These are phyloP conservation scores for Articulospora tetracladia DNA, from an alignment of 495 filamentous ascomycete genomes.

Conservation along the genomic window DNA sequence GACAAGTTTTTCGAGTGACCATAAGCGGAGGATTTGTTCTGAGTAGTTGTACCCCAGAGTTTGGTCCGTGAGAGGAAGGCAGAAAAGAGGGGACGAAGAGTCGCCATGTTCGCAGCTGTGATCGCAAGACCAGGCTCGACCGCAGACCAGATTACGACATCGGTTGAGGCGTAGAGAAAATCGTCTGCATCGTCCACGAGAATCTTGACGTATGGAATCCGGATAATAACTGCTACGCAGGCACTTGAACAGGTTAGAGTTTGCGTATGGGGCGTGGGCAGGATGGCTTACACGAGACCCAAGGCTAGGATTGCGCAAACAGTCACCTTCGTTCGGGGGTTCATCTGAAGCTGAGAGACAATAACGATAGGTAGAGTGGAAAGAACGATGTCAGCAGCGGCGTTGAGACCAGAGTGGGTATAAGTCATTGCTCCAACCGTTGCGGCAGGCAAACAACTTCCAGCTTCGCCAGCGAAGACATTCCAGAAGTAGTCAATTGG, in stretches of 20 bases:
- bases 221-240: constrained; percentile 36
- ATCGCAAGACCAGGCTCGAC: constrained; percentile 38
- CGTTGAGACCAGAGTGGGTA: constrained; percentile 26
- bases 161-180: constrained; percentile 32
- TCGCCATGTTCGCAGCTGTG: constrained; percentile 35
- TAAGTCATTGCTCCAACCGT: constrained; percentile 27
- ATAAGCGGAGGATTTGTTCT: not conserved
- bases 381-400: constrained; percentile 29
- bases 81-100: constrained; percentile 35
- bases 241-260: constrained; percentile 27
- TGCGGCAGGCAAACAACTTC: constrained; percentile 19
- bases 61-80: constrained; percentile 14
- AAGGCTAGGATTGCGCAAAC: constrained; percentile 30
- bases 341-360: constrained; percentile 30
- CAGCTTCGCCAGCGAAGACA: constrained; percentile 11
- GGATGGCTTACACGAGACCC: constrained; percentile 30
- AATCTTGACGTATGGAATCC: constrained; percentile 35
- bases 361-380: constrained; percentile 31
- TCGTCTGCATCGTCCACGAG: constrained; percentile 24
- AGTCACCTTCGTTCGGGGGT: constrained; percentile 29
- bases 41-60: constrained; percentile 9
- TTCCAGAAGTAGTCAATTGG: constrained; percentile 36
- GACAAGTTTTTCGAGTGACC: not conserved
- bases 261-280: constrained; percentile 31
- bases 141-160: constrained; percentile 37